A percentile compares a stretch with the other conserved stretches of the same genome.
Evolutionary conservation across 192 early-diverging fungal genomes (phyloP).

Genomic region (Linderina pennispora): DNA sequence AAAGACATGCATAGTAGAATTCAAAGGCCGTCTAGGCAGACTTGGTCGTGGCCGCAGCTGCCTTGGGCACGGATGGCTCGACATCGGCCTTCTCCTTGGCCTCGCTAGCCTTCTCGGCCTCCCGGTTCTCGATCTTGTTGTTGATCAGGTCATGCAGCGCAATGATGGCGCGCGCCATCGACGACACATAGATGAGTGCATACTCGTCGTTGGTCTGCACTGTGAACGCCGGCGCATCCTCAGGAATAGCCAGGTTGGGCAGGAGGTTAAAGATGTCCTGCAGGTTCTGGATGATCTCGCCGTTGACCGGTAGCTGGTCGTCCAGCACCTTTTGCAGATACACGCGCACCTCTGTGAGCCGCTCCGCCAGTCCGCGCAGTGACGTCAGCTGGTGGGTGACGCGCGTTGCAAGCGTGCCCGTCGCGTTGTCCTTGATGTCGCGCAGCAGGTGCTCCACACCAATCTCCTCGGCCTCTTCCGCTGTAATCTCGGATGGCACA

Average conservation of each 20-base stretch:
- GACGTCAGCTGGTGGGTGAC: constrained; percentile 89
- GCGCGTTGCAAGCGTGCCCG: constrained; percentile 90
- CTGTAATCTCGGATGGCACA: constrained; percentile 90
- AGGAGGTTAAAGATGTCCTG: constrained; percentile 98
- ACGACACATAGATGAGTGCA: constrained; percentile 88
- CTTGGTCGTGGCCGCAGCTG: constrained; percentile 1
- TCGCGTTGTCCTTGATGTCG: constrained; percentile 97
- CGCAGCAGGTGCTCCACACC: constrained; percentile 97
- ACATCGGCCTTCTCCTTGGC: constrained; percentile 19
- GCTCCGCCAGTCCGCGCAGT: constrained; percentile 78
- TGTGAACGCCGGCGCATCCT: constrained; percentile 77
- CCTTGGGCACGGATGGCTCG: not conserved
- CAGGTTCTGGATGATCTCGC: constrained; percentile 95
- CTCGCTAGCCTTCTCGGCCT: constrained; percentile 35
- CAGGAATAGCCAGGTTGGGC: constrained; percentile 80
- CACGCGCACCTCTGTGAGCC: constrained; percentile 79
- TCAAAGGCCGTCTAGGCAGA: constrained; percentile 1
- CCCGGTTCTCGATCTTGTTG: constrained; percentile 90
- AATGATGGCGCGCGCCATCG: constrained; percentile 90
- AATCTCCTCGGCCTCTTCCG: constrained; percentile 99
- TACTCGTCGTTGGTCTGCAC: constrained; percentile 96
- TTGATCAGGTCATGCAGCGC: constrained; percentile 96
- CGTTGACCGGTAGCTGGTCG: constrained; percentile 85
- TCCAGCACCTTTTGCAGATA: constrained; percentile 88
- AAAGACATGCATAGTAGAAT: no score